phyloP scores from a whole-genome alignment of 225 moss, liverwort and hornwort genomes.

The Physcomitrium patens region DNA sequence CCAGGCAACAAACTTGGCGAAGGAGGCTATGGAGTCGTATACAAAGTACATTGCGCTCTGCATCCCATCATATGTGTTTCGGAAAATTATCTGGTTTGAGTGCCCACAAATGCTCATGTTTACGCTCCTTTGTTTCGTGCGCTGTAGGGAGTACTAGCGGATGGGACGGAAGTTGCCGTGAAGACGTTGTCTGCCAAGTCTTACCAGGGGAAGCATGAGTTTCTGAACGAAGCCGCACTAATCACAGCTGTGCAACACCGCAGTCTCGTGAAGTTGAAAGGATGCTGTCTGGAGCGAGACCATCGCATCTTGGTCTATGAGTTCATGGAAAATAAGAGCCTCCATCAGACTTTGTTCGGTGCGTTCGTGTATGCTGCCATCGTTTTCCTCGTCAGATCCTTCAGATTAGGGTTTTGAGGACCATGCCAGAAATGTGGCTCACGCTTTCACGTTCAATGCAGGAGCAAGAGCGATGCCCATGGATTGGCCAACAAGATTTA shows the following conservation, averaged over 20 bases:
- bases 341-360: constrained; percentile 43
- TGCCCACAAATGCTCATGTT: background rate
- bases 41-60: constrained; percentile 19
- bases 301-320: constrained; percentile 48
- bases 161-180: constrained; percentile 40
- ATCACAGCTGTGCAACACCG: constrained; percentile 47
- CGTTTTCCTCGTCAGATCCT: background rate
- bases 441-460: background rate
- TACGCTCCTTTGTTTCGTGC: background rate
- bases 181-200: constrained; percentile 42
- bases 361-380: background rate
- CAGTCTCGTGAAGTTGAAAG: constrained; percentile 40
- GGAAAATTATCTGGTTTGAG: background rate
- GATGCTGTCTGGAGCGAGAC: constrained; percentile 37
- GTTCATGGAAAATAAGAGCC: constrained; percentile 45
- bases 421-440: constrained; percentile 2
- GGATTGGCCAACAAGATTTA: constrained; percentile 39
- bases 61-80: background rate
- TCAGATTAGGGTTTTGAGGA: background rate
- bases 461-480: constrained; percentile 16
- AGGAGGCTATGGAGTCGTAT: constrained; percentile 38
- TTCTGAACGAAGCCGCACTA: constrained; percentile 42
- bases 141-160: constrained; percentile 36
- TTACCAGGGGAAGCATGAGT: constrained; percentile 40
- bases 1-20: constrained; percentile 38